Base-by-base conservation (phyloP, 2,329 filamentous ascomycete genomes). In the Curvularia lunata region DNA sequence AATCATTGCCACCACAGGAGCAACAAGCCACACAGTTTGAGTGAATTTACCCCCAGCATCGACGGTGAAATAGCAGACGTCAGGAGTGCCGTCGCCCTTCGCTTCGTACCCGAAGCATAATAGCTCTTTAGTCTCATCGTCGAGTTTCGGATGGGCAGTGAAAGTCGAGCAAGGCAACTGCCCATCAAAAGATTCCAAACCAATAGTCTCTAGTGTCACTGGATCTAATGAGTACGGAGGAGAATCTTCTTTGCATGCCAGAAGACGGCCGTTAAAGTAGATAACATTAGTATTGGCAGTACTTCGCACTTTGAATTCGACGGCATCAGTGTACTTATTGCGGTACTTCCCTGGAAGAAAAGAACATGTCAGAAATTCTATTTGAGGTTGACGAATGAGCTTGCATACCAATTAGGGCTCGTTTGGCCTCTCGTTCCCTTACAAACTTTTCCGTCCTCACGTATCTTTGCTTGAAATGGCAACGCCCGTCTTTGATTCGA, bases 1-100 rank as follows among this genome's bases (percentile, higher is more conserved):
- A 32, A 80, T 79, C 74, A 79, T 77, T 0, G 66, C 78, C 2
- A 68, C 68, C 1, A 76, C 69, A 1, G 77, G 78, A 0, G 72
- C 63, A 7, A 75, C 63, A 16, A 78, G 46, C 77, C 77, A 79
- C 2, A 71, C 63, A 0, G 58, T 63, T 46, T 80, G 68, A 0
- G 60, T 68, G 5, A 75, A 65, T 13, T 65, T 69, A 8, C 78
- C 77, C 30, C 66, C 61, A 0, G 66, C 50, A 10, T 58, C 55
- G 19, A 80, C 56, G 5, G 53, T 66, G 48, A 74, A 79, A 42
- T 76, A 77, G 47, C 71, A 76, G 1, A 80, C 60, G 57, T 81
- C 78, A 0, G 70, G 70, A 0, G 76, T 78, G 0, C 75, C 77
- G 50, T 77, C 73, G 0, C 78, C 78, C 38, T 71, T 77, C 0